Percentiles rank a stretch among this genome's conserved stretches.
Conservation (phyloP, 108 stramenopile species). For the Thalassiosira profunda region DNA sequence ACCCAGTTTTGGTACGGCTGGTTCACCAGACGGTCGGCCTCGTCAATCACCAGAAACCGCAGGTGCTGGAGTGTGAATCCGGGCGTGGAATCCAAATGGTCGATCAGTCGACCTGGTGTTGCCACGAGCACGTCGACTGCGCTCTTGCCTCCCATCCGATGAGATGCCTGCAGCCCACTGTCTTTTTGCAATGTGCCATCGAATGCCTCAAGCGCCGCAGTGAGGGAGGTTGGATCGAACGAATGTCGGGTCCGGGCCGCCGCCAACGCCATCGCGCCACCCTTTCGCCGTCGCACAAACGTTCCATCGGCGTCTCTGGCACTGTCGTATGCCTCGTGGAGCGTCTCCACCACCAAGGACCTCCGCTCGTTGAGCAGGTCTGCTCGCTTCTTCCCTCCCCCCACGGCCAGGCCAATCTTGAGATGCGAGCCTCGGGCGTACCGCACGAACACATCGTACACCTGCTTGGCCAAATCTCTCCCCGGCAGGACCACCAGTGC, state of each 20-base stretch:
- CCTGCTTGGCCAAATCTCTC: constrained; percentile 92
- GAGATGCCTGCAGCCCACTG: constrained; percentile 29
- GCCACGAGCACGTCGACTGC: constrained; percentile 95
- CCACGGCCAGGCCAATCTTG: constrained; percentile 89
- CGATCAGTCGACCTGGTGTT: constrained; percentile 94
- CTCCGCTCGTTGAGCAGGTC: constrained; percentile 47
- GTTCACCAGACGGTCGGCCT: constrained; percentile 94
- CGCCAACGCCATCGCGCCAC: constrained; percentile 30
- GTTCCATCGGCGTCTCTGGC: constrained; percentile 28
- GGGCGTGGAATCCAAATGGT: constrained; percentile 95
- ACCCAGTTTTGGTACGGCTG: constrained; percentile 97
- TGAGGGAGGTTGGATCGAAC: constrained; percentile 42
- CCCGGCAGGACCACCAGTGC: constrained; percentile 94
- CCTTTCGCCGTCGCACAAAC: constrained; percentile 28
- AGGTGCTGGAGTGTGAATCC: constrained; percentile 95
- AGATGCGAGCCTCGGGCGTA: constrained; percentile 83
- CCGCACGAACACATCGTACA: constrained; percentile 83
- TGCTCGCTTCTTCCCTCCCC: constrained; percentile 51
- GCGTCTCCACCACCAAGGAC: constrained; percentile 42
- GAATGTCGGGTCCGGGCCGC: constrained; percentile 37
- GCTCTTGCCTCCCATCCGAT: constrained; percentile 35
- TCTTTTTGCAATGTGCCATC: constrained; percentile 38
- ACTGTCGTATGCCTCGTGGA: constrained; percentile 27
- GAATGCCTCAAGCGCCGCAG: constrained; percentile 34
- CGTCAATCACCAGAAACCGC: constrained; percentile 93